Evolutionary conservation across 345 rosid genomes (phyloP).

Genomic region (Limnanthes douglasii): DNA sequence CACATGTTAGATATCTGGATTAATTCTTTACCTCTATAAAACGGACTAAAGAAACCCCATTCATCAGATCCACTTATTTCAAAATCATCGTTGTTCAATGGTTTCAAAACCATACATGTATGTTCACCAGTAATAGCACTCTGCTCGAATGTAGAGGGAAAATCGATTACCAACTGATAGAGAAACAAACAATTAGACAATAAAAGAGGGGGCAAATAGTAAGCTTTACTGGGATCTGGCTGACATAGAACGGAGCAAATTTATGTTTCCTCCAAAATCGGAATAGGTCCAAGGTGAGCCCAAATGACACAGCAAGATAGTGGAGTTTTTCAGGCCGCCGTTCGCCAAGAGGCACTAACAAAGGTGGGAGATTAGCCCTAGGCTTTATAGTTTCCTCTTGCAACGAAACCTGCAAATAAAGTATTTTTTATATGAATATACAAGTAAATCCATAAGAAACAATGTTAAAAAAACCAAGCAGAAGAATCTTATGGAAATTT

Average conservation of each 20-base stretch:
- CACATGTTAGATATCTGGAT: not conserved
- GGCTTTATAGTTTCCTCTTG: constrained; percentile 80
- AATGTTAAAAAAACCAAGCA: constrained; percentile 1
- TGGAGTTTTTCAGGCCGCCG: constrained; percentile 77
- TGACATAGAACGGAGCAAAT: constrained; percentile 77
- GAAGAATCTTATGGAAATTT: too few species aligned
- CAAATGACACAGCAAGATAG: constrained; percentile 90
- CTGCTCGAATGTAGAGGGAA: constrained; percentile 16
- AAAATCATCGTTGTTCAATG: constrained; percentile 54
- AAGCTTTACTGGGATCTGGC: constrained; percentile 42
- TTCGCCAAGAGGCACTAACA: constrained; percentile 75
- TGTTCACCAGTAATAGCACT: constrained; percentile 89
- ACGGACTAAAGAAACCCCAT: constrained; percentile 85
- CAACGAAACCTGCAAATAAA: constrained; percentile 51
- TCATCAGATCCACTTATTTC: constrained; percentile 49
- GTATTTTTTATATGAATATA: constrained; percentile 1
- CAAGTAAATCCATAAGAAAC: not conserved
- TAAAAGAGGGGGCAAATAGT: not conserved
- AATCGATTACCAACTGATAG: too few species aligned
- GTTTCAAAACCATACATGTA: constrained; percentile 81
- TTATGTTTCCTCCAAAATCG: constrained; percentile 89
- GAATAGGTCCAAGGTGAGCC: constrained; percentile 86
- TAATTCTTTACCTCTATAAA: constrained; percentile 50
- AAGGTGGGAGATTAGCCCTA: constrained; percentile 65
- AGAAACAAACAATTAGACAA: not conserved